Conservation (phyloP, 106 monocot genomes). For the Dendrobium chrysotoxum region DNA sequence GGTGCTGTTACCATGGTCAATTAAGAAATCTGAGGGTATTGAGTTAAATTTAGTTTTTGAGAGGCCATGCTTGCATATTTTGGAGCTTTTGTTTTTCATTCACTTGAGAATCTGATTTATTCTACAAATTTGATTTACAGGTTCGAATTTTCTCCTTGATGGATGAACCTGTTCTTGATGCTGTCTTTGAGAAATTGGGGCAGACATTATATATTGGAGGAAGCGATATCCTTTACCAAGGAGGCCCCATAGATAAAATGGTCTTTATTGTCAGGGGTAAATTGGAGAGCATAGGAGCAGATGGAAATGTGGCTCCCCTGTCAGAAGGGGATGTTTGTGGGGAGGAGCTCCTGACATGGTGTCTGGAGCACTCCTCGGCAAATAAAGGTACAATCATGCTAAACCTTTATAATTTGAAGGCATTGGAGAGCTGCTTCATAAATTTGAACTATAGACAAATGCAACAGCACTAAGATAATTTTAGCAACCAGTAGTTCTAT, state of each 20-base stretch:
- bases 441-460: background rate
- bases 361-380: slow-evolving; percentile 64
- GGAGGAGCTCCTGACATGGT: slow-evolving; percentile 91
- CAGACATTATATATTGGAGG: slow-evolving; percentile 71
- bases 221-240: slow-evolving; percentile 51
- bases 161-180: slow-evolving; percentile 76
- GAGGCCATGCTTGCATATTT: background rate
- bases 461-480: too few species aligned
- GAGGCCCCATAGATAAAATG: slow-evolving; percentile 80
- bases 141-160: slow-evolving; percentile 64
- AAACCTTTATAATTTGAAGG: background rate
- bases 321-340: slow-evolving; percentile 94
- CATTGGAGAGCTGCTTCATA: background rate
- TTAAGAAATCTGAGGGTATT: background rate
- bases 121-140: slow-evolving; percentile 28
- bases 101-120: background rate
- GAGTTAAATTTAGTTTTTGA: background rate
- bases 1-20: background rate
- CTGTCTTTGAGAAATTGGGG: slow-evolving; percentile 57
- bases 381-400: slow-evolving; percentile 40
- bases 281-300: slow-evolving; percentile 57
- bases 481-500: too few species aligned
- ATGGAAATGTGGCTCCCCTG: slow-evolving; percentile 47
- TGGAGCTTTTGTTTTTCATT: background rate
- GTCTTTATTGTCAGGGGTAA: slow-evolving; percentile 86